phyloP scores from a whole-genome alignment of 306 rosid genomes.

The Aeschynomene evenia region DNA sequence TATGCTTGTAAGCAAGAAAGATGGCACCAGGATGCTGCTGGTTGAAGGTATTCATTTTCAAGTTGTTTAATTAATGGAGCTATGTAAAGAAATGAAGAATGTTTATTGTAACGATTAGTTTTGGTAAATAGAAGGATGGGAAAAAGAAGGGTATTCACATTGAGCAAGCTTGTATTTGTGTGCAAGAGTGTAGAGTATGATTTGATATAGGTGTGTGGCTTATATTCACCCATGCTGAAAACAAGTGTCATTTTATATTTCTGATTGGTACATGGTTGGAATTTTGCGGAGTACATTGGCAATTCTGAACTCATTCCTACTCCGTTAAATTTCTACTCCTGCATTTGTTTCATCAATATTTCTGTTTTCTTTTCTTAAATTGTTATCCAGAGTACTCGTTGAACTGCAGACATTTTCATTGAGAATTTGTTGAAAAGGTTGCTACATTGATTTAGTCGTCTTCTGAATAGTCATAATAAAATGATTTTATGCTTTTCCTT shows the following conservation, averaged over 20 bases:
- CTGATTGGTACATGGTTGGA: background rate
- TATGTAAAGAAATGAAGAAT: conserved; percentile 9
- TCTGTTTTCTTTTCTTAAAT: conserved; percentile 4
- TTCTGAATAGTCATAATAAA: background rate
- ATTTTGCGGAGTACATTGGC: background rate
- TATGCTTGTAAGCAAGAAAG: conserved; percentile 71
- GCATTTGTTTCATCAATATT: background rate
- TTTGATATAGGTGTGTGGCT: background rate
- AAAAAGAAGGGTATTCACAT: background rate
- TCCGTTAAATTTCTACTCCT: background rate
- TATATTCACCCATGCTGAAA: background rate
- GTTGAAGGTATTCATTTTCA: conserved; percentile 62
- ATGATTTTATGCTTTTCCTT: background rate
- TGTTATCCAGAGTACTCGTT: background rate
- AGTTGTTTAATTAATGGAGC: background rate
- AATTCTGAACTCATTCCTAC: background rate
- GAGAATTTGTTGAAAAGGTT: background rate
- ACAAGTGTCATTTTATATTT: background rate
- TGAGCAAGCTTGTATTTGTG: background rate
- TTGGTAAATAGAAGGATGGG: background rate
- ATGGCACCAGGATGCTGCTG: conserved; percentile 66
- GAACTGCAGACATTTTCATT: background rate
- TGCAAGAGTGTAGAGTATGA: background rate
- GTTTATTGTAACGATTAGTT: background rate
- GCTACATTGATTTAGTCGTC: background rate